Conservation (phyloP, 257 asterid genomes). For the Petrea volubilis region DNA sequence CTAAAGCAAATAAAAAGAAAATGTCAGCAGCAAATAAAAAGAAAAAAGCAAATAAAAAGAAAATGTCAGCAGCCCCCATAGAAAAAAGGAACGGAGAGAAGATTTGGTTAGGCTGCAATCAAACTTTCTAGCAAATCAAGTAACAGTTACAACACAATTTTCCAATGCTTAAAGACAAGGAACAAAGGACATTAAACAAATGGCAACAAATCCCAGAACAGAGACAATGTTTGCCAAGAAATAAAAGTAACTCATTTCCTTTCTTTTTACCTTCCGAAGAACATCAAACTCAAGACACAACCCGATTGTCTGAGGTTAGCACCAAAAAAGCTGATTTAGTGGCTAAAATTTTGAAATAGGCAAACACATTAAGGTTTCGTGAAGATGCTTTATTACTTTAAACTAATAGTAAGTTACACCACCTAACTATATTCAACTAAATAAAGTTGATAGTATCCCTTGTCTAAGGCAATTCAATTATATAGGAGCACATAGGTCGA, state of each 20-base stretch:
- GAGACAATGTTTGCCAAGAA: neutral
- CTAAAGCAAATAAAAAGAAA: neutral
- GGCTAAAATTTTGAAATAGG: neutral
- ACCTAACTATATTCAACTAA: neutral
- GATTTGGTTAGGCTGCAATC: neutral
- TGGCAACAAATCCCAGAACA: neutral
- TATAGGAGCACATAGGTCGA: neutral
- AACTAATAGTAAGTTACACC: neutral
- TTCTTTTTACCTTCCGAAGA: neutral
- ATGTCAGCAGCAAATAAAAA: neutral
- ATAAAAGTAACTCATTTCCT: neutral
- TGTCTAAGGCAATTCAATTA: neutral
- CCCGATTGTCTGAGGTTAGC: neutral
- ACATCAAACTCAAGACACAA: constrained; percentile 9
- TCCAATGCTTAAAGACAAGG: neutral
- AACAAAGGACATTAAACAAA: neutral
- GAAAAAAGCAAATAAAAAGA: neutral
- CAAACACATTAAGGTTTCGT: neutral
- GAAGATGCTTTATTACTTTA: neutral
- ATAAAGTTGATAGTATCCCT: neutral
- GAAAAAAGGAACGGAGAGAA: no score
- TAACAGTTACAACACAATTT: constrained; percentile 1
- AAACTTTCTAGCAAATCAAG: neutral
- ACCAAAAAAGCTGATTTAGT: neutral
- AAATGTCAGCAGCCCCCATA: no score